A percentile compares a stretch with the other conserved stretches of the same genome.
These are phyloP conservation scores for Penicillium sp. DNA, from an alignment of 2,329 filamentous ascomycete species.

Conservation along the genomic window DNA sequence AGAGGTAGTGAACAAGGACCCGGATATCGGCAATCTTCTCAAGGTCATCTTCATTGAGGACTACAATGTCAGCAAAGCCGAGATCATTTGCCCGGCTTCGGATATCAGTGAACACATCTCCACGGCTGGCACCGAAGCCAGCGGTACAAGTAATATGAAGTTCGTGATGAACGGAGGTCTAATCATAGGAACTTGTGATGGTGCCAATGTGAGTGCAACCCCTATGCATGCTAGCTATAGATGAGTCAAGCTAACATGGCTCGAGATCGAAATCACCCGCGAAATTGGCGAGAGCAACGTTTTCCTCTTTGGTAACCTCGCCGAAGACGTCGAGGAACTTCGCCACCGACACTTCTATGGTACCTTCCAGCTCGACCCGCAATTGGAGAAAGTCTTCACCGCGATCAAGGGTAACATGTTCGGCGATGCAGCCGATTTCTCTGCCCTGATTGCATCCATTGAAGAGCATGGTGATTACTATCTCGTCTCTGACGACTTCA, in stretches of 20 bases:
- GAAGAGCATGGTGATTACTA: conserved; percentile 96
- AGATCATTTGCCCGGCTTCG: conserved; percentile 90
- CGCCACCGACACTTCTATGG: conserved; percentile 86
- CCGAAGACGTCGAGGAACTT: conserved; percentile 94
- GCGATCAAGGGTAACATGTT: conserved; percentile 76
- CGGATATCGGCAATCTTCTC: conserved; percentile 84
- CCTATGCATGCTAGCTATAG: not conserved
- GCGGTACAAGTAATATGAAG: conserved; percentile 98
- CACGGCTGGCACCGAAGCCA: conserved; percentile 85
- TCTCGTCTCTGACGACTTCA: conserved; percentile 94
- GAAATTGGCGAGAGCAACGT: conserved; percentile 97
- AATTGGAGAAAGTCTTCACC: conserved; percentile 75
- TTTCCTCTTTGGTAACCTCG: conserved; percentile 93
- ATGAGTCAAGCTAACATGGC: not conserved
- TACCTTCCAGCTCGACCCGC: conserved; percentile 67
- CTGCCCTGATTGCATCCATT: conserved; percentile 77
- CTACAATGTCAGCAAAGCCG: conserved; percentile 99
- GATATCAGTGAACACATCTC: conserved; percentile 99
- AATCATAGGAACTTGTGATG: conserved; percentile 96
- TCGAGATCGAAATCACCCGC: conserved; percentile 93
- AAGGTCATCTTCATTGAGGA: conserved; percentile 98
- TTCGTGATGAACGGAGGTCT: conserved; percentile 96
- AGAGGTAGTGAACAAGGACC: conserved; percentile 82
- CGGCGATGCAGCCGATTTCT: conserved; percentile 71
- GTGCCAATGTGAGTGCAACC: conserved; percentile 70